phyloP scores from a whole-genome alignment of 106 monocot genomes.

The Phalaenopsis equestris region DNA sequence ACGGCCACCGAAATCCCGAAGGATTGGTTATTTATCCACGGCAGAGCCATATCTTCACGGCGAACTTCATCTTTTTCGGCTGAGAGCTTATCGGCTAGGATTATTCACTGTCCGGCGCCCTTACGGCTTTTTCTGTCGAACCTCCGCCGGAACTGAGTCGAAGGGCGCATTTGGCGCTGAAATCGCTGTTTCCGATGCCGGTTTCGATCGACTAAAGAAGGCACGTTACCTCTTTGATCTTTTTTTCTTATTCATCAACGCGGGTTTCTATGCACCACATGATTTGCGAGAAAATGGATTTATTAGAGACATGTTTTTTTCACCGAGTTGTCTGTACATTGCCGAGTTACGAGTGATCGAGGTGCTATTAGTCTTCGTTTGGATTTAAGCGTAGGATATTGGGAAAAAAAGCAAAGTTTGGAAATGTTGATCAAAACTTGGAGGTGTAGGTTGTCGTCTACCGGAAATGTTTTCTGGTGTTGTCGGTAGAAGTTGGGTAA shows the following conservation, averaged over 20 bases:
- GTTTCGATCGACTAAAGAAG: constrained; percentile 6
- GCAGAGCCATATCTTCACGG: background rate
- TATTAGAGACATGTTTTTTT: background rate
- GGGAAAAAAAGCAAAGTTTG: too few relatives aligned
- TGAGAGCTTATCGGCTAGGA: background rate
- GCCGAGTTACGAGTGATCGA: background rate
- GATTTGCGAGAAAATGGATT: too few relatives aligned
- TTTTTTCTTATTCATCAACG: too few relatives aligned
- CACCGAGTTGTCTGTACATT: background rate
- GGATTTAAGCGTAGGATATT: too few relatives aligned
- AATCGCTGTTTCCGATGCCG: background rate
- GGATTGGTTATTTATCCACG: background rate
- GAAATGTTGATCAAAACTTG: too few relatives aligned
- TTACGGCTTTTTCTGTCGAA: background rate
- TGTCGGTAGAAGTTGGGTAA: too few relatives aligned
- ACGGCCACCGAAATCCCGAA: background rate
- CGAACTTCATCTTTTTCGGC: background rate
- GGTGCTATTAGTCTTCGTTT: too few relatives aligned
- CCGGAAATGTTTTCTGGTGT: too few relatives aligned
- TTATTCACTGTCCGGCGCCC: background rate
- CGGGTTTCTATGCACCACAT: too few relatives aligned
- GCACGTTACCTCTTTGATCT: background rate
- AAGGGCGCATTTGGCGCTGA: background rate
- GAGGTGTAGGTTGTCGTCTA: too few relatives aligned
- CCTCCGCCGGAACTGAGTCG: background rate